Conservation (phyloP, 345 rosid genomes). For the Moringa oleifera region DNA sequence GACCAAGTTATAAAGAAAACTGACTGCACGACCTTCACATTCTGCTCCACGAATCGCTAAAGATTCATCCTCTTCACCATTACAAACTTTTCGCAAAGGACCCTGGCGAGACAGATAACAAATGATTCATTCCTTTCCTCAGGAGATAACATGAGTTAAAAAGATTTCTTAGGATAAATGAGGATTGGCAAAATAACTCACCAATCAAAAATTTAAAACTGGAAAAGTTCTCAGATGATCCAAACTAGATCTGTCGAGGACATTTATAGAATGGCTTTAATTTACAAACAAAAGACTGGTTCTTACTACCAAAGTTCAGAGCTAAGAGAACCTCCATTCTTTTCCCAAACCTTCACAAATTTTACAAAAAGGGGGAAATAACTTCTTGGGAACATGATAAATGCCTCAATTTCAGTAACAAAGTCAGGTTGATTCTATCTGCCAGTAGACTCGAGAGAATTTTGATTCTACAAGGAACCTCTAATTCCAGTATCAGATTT, state of each 20-base stretch:
- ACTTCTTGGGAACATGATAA: too few relatives aligned
- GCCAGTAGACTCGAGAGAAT: background rate
- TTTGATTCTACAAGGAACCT: too few relatives aligned
- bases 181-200: background rate
- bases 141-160: background rate
- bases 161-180: background rate
- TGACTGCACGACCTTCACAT: constrained; percentile 81
- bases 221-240: background rate
- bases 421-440: background rate
- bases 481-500: too few relatives aligned
- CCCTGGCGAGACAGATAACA: constrained; percentile 44
- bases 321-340: background rate
- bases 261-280: too few relatives aligned
- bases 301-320: background rate
- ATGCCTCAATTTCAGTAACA: background rate
- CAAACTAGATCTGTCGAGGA: background rate
- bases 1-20: constrained; percentile 70
- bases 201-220: too few relatives aligned
- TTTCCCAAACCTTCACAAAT: background rate
- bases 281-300: background rate
- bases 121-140: background rate
- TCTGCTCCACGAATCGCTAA: constrained; percentile 46
- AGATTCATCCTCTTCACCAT: constrained; percentile 51
- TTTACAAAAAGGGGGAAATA: background rate
- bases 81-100: constrained; percentile 60